Base-by-base conservation (phyloP, 2,329 filamentous ascomycete species). In the Cercospora janseana region DNA sequence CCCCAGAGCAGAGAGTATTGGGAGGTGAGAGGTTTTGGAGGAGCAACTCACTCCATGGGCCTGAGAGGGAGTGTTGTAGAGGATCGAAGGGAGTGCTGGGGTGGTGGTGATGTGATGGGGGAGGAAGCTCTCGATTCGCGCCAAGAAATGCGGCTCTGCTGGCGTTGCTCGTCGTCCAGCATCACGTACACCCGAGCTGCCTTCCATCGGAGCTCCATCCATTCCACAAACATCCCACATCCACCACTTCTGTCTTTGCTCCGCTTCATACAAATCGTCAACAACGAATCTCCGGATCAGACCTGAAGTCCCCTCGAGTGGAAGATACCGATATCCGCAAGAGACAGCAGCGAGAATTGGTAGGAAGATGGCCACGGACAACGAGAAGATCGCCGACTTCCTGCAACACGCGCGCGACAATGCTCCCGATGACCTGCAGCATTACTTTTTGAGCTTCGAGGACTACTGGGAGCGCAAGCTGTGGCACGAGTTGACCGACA, bases 391-490 rank as follows among this genome's bases (percentile, higher is more conserved):
- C 70, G 81, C 88, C 68, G 88, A 95, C 71, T 95, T 97, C 75
- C 86, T 98, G 59, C 82, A 84, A 55, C 86, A 95, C 63, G 88
- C 94, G 80, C 87, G 90, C 69, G 89, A 95, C 68, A 78, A 84
- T 69, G 88, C 90, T 65, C 87, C 90, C 45, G 87, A 90, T 62
- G 87, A 95, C 70, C 81, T 95, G 46, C 91, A 96, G 74, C 81
- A 86, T 65, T 82, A 88, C 66, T 88, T 96, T 71, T 80, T 98
- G 63, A 83, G 86, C 64, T 95, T 98, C 60, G 93, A 98, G 77
- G 90, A 95, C 69, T 88, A 84, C 68, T 98, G 93, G 93, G 93
- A 98, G 78, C 85, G 92, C 65, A 96, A 96, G 76, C 81, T 98
- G 74, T 98, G 93, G 93, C 93, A 98, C 76, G 91, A 98, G 75